Conservation (phyloP, 257 asterid genomes). For the Solanum chmielewskii region DNA sequence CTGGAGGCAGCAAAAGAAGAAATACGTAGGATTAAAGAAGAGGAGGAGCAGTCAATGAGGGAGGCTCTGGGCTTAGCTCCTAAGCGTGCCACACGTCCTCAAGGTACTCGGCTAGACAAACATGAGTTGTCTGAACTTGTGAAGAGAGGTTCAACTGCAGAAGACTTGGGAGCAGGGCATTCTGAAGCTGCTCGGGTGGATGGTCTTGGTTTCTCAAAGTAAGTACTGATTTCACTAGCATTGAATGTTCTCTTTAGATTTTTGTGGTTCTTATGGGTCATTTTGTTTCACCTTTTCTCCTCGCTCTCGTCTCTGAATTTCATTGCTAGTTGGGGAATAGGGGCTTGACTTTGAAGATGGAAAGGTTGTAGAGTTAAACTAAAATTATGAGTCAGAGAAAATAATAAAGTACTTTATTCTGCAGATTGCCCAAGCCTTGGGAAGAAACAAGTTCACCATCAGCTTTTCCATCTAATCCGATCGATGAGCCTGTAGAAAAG, state of each 20-base stretch:
- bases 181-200: conserved; percentile 94
- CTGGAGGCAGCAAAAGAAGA: conserved; percentile 71
- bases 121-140: conserved; percentile 89
- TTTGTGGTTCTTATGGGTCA: background rate
- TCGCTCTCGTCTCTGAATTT: background rate
- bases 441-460: conserved; percentile 25
- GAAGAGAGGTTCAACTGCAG: conserved; percentile 92
- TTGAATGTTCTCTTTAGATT: background rate
- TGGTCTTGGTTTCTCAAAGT: conserved; percentile 89
- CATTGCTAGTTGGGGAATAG: background rate
- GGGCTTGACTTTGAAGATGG: background rate
- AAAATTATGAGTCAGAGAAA: background rate
- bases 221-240: conserved; percentile 1
- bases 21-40: conserved; percentile 84
- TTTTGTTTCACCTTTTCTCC: background rate
- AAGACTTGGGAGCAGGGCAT: conserved; percentile 98
- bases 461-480: conserved; percentile 26
- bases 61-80: conserved; percentile 98
- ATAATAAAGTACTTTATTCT: background rate
- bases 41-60: conserved; percentile 97
- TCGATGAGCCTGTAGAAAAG: conserved; percentile 26
- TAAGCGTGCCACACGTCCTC: conserved; percentile 54
- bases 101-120: conserved; percentile 74
- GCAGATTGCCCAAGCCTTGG: conserved; percentile 36
- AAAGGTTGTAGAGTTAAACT: background rate